phyloP scores from a whole-genome alignment of 306 rosid species.

The Leucaena leucocephala region DNA sequence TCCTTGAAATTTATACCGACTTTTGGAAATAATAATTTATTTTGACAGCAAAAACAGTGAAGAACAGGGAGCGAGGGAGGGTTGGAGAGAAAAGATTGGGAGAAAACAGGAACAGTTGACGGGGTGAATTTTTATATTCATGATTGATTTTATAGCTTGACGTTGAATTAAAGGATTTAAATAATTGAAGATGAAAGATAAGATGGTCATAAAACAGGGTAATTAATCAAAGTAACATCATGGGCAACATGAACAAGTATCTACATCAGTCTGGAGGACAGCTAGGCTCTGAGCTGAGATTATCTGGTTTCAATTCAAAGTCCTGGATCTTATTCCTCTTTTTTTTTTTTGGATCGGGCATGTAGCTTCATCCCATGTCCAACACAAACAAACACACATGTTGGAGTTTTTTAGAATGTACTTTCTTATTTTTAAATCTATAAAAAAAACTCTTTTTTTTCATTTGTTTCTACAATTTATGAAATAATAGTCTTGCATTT shows the following conservation, averaged over 20 bases:
- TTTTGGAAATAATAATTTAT: neutral
- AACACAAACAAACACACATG: neutral
- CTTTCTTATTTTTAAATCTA: neutral
- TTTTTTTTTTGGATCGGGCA: no score
- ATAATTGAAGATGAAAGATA: neutral
- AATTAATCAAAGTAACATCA: slow-evolving; percentile 2
- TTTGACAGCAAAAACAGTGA: neutral
- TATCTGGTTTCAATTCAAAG: neutral
- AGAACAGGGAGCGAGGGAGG: neutral
- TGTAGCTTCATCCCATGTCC: no score
- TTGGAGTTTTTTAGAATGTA: neutral
- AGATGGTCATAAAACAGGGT: neutral
- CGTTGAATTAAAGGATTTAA: neutral
- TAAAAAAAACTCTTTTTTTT: neutral
- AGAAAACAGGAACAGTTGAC: neutral
- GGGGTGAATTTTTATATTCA: neutral
- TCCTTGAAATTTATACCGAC: neutral
- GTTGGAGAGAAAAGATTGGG: neutral
- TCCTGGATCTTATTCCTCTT: neutral
- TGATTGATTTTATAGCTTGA: neutral
- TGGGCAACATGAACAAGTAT: neutral
- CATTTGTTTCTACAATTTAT: neutral
- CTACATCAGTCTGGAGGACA: neutral
- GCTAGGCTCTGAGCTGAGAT: neutral
- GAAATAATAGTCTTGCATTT: no score